Base-by-base conservation (phyloP, 768 basidiomycete genomes). In the Gloeostereum incarnatum region DNA sequence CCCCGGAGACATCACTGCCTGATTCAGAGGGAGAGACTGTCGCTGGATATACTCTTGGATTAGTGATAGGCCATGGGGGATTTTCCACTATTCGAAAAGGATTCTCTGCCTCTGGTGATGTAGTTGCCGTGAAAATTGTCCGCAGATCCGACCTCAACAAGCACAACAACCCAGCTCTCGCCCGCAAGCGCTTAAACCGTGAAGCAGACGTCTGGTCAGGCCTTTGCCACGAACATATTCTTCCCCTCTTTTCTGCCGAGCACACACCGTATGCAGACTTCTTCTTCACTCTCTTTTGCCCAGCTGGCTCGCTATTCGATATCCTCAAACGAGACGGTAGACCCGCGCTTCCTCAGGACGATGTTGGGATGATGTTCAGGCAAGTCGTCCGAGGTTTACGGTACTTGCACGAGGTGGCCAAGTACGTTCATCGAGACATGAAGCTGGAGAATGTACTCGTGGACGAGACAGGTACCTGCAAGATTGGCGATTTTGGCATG, bases 401-500 rank as follows among this genome's bases (percentile, higher is more conserved):
- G 37, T 92, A 92, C 61, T 59, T 94, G 53, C 90, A 94, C 56
- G 75, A 81, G 42, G 72, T 74, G 29, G 81, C 78, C 19, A 60
- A 70, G 6, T 75, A 83, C 48, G 83, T 93, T 38, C 94, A 99
- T 63, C 75, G 91, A 49, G 96, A 99, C 61, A 66, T 99, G 57
- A 99, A 99, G 65, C 75, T 96, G 42, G 96, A 98, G 62, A 99
- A 99, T 63, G 78, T 98, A 35, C 75, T 98, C 30, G 80, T 93
- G 38, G 89, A 93, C 56, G 84, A 88, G 54, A 78, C 75, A 66
- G 84, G 87, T 39, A 71, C 80, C n/a, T 91, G 89, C 65, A 77
- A 78, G 52, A 81, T 94, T 22, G 66, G 68, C 31, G 90, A 93
- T 61, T 92, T 93, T 61, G 88, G 89, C 35, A 74, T 92, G 65